These are phyloP conservation scores for Pythium insidiosum DNA, from an alignment of 352 stramenopile genomes.

Conservation along the genomic window DNA sequence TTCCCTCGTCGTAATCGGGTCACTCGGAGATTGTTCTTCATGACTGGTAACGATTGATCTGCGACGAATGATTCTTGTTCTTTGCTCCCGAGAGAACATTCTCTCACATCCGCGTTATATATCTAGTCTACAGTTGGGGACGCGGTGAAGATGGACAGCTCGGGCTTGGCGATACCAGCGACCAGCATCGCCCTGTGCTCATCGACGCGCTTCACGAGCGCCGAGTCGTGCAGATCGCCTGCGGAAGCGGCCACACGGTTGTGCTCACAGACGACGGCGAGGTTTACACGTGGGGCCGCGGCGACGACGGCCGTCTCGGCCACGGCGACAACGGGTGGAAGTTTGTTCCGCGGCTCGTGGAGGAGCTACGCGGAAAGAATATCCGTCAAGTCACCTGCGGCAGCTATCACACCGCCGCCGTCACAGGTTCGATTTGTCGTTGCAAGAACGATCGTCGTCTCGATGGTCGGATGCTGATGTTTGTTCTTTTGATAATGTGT, in stretches of 20 bases:
- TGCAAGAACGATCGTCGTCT: too few species aligned
- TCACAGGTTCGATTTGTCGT: constrained; percentile 45
- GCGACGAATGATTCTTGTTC: too few species aligned
- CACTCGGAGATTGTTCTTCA: too few species aligned
- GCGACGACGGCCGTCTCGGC: constrained; percentile 85
- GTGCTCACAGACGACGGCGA: constrained; percentile 85
- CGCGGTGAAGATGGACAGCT: constrained; percentile 84
- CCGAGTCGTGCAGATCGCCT: constrained; percentile 84
- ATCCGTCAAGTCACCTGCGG: constrained; percentile 92
- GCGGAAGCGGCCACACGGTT: constrained; percentile 83
- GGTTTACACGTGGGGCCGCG: constrained; percentile 87
- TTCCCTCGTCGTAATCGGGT: too few species aligned
- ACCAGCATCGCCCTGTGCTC: constrained; percentile 78
- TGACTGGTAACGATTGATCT: too few species aligned
- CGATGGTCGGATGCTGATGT: too few species aligned
- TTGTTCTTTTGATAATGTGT: not conserved
- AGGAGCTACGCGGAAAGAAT: constrained; percentile 87
- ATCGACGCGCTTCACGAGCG: constrained; percentile 79
- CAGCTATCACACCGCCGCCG: constrained; percentile 94
- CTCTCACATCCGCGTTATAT: too few species aligned
- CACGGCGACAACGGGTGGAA: constrained; percentile 96
- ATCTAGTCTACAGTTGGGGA: constrained; percentile 83
- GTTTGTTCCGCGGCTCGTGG: constrained; percentile 92
- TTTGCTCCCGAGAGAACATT: too few species aligned
- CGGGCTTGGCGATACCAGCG: constrained; percentile 78